Base-by-base conservation (phyloP, 345 rosid genomes). In the Corymbia maculata region DNA sequence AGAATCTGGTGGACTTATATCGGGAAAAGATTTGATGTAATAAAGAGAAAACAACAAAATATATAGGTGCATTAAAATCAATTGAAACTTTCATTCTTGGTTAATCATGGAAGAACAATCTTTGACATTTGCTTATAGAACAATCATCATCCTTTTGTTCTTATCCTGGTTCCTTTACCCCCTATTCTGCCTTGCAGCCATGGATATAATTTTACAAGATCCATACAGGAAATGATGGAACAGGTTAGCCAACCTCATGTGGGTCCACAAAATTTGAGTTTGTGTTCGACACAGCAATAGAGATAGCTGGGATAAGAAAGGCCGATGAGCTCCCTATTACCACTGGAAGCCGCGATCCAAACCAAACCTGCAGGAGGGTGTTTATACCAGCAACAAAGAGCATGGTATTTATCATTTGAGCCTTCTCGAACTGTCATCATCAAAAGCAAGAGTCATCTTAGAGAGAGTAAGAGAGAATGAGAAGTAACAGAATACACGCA, bases 301-400 rank as follows among this genome's bases (percentile, higher is more conserved):
- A 93, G 51, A 94, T 91, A 28, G 93, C 90, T 22, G 98, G 99
- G 88, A 97, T 94, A 87, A 95, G 87, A 91, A 91, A 97, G 52
- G 99, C 93, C 75, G 93, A 94, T 53, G 99, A 96, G 88, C 90
- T 94, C 55, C 99, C 98, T 52, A 97, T 95, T 82, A 96, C 97
- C 45, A 97, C 98, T 3, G 99, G 98, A 88, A 97, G 95, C 87
- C 99, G 89, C 87, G 94, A 90, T 57, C 99, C 99, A 52, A 97
- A 96, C 91, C 86, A 92, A 88, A 94, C 94, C 85, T 97, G 99
- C 13, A 88, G 52, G 44, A 97, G 93, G 2, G 99, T 97, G 94
- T 94, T 95, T 52, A 96, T 92, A 53, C 97, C 99, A 45, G 99
- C 91, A 79, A 94, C 97, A 80, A 96, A 96, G 89, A 97, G 91